Evolutionary conservation across 805 yeast species (phyloP).

Genomic region (Candida maesae): DNA sequence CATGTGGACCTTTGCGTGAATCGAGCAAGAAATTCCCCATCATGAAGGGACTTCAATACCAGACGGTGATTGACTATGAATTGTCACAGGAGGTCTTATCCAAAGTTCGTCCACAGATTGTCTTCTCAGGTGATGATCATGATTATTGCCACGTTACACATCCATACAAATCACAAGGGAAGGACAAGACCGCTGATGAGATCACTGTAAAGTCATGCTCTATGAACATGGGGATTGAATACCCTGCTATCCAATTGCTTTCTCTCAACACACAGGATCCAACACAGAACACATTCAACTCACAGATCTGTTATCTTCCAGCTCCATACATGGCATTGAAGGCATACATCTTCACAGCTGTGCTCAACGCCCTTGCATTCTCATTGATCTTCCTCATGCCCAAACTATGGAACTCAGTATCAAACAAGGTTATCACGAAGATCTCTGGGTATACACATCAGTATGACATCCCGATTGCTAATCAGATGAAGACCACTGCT

Average conservation of each 20-base stretch:
- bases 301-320: slow-evolving; percentile 55
- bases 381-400: slow-evolving; percentile 29
- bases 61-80: slow-evolving; percentile 72
- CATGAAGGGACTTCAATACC: slow-evolving; percentile 77
- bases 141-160: slow-evolving; percentile 86
- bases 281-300: slow-evolving; percentile 31
- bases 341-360: slow-evolving; percentile 29
- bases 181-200: slow-evolving; percentile 49
- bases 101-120: slow-evolving; percentile 57
- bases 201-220: slow-evolving; percentile 85
- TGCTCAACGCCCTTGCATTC: slow-evolving; percentile 21
- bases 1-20: slow-evolving; percentile 80
- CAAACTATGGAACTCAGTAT: slow-evolving; percentile 21
- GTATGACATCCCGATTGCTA: slow-evolving; percentile 23
- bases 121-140: slow-evolving; percentile 95
- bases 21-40: slow-evolving; percentile 62
- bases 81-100: slow-evolving; percentile 56
- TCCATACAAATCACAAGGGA: slow-evolving; percentile 25
- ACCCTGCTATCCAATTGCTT: slow-evolving; percentile 84
- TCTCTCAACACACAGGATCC: slow-evolving; percentile 45
- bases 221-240: slow-evolving; percentile 85
- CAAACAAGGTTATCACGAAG: slow-evolving; percentile 3
- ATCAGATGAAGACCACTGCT: slow-evolving; percentile 5
- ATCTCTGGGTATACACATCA: not conserved
- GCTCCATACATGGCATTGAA: slow-evolving; percentile 44